Conservation (phyloP, 148 eudicot species). For the Agrostemma githago region DNA sequence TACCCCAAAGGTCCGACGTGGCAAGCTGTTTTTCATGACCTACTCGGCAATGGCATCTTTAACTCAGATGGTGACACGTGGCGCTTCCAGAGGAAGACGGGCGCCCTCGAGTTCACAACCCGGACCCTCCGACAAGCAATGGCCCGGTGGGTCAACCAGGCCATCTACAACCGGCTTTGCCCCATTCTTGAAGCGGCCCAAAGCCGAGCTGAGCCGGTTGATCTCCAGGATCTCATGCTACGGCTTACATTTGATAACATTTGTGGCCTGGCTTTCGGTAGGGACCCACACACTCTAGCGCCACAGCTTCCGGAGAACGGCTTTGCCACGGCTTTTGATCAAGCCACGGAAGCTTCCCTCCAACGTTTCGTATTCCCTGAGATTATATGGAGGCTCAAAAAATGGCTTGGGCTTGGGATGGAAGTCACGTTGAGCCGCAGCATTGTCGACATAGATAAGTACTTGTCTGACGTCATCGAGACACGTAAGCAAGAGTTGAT, state of each 20-base stretch:
- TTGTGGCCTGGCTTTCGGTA: slow-evolving; percentile 81
- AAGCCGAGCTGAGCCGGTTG: slow-evolving; percentile 46
- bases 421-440: slow-evolving; percentile 76
- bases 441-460: slow-evolving; percentile 58
- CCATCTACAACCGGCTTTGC: slow-evolving; percentile 54
- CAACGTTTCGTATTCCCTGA: slow-evolving; percentile 76
- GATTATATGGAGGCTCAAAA: slow-evolving; percentile 73
- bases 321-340: slow-evolving; percentile 71
- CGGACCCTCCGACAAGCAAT: slow-evolving; percentile 87
- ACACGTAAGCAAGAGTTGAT: slow-evolving; percentile 66
- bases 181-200: slow-evolving; percentile 56
- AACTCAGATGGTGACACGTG: slow-evolving; percentile 95
- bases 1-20: slow-evolving; percentile 94
- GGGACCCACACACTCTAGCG: slow-evolving; percentile 71
- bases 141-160: slow-evolving; percentile 89
- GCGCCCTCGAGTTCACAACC: slow-evolving; percentile 92
- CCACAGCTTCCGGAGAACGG: slow-evolving; percentile 59
- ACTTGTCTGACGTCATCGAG: slow-evolving; percentile 59
- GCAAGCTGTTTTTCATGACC: slow-evolving; percentile 90
- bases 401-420: slow-evolving; percentile 84
- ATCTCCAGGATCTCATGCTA: slow-evolving; percentile 75
- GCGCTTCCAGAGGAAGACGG: slow-evolving; percentile 85
- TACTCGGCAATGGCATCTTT: slow-evolving; percentile 79
- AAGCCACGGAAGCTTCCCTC: slow-evolving; percentile 79
- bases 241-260: slow-evolving; percentile 86